These are phyloP conservation scores for Ottelia alismoides DNA, from an alignment of 106 monocot species.

Conservation along the genomic window DNA sequence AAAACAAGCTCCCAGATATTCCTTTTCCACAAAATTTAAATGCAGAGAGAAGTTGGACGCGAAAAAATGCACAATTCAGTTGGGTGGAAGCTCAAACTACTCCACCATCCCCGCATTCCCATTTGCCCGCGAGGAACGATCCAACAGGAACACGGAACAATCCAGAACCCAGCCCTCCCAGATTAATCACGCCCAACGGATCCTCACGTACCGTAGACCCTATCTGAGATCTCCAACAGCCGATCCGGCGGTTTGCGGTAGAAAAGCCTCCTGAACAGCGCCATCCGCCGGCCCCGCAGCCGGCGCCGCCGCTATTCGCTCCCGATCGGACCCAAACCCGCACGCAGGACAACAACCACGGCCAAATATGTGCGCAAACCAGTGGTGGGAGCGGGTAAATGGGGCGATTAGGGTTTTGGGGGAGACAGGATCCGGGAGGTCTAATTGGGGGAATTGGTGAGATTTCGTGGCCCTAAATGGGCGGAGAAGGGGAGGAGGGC, in stretches of 20 bases:
- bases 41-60: neutral
- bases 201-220: slow-evolving; percentile 97
- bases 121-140: neutral
- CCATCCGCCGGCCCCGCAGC: slow-evolving; percentile 65
- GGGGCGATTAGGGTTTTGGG: neutral
- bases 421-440: neutral
- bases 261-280: slow-evolving; percentile 91
- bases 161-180: too few relatives aligned
- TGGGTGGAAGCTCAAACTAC: too few relatives aligned
- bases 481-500: neutral
- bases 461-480: neutral
- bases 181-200: too few relatives aligned
- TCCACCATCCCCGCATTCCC: too few relatives aligned
- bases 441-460: too few relatives aligned
- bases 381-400: neutral
- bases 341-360: neutral
- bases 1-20: too few relatives aligned
- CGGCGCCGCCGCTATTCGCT: slow-evolving; percentile 18
- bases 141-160: neutral
- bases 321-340: slow-evolving; percentile 13
- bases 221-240: slow-evolving; percentile 85
- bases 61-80: neutral
- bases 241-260: slow-evolving; percentile 92
- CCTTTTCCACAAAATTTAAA: too few relatives aligned
- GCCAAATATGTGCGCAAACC: neutral